These are phyloP conservation scores for Hypericum androsaemum DNA, from an alignment of 345 rosid genomes.

Conservation along the genomic window DNA sequence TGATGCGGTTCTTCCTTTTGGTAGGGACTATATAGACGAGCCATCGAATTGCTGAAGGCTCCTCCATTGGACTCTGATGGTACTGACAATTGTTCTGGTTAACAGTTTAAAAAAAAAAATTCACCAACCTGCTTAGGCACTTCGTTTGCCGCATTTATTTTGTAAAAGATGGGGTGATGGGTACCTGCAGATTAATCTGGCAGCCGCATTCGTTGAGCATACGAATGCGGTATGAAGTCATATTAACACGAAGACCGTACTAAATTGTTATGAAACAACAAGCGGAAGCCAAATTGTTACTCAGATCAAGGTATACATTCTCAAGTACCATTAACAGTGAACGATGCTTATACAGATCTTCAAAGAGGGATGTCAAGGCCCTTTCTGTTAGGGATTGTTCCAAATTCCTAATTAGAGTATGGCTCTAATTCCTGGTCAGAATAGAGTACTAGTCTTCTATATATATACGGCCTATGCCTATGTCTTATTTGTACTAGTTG, in stretches of 20 bases:
- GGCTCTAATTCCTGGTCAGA: no score
- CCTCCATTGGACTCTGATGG: slow-evolving; percentile 59
- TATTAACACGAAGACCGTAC: no score
- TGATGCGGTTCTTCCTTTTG: no score
- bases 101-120: background rate
- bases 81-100: slow-evolving; percentile 10
- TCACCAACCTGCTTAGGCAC: background rate
- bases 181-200: slow-evolving; percentile 34
- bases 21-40: slow-evolving; percentile 76
- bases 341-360: slow-evolving; percentile 13
- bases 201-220: slow-evolving; percentile 16
- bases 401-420: no score
- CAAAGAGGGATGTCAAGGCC: slow-evolving; percentile 81
- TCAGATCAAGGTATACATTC: no score
- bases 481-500: no score
- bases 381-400: no score
- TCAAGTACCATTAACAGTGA: background rate
- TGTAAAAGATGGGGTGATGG: slow-evolving; percentile 14
- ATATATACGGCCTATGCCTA: no score
- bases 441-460: no score
- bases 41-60: slow-evolving; percentile 67
- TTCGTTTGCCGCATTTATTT: slow-evolving; percentile 7
- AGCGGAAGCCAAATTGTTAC: no score
- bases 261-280: no score
- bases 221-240: no score